Evolutionary conservation across 208 protist genomes (phyloP).

Genomic region (Borovskyia barvae): DNA sequence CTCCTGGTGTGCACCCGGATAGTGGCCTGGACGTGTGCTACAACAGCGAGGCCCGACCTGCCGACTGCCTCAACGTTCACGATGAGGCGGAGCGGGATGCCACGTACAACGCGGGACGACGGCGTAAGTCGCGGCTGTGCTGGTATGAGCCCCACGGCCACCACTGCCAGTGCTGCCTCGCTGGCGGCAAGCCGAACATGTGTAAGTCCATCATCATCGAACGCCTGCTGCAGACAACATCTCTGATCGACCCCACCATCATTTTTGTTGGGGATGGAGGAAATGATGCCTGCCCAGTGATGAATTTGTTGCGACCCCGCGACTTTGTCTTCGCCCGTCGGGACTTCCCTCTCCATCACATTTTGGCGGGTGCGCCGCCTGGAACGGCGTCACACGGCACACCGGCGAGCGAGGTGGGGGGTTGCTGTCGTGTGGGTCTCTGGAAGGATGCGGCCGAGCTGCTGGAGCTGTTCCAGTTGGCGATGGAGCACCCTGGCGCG

Average conservation of each 20-base stretch:
- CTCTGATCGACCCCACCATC: conserved; percentile 82
- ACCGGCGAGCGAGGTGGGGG: conserved; percentile 24
- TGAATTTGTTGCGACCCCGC: conserved; percentile 74
- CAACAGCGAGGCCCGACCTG: conserved; percentile 1
- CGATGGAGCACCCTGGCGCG: conserved; percentile 31
- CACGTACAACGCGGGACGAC: conserved; percentile 31
- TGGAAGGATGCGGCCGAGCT: conserved; percentile 71
- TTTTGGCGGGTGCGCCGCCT: conserved; percentile 23
- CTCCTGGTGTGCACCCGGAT: conserved; percentile 3
- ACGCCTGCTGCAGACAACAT: conserved; percentile 63
- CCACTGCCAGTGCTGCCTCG: conserved; percentile 56
- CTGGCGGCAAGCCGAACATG: conserved; percentile 69
- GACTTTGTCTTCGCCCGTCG: conserved; percentile 79
- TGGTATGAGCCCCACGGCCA: conserved; percentile 83
- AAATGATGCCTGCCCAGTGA: conserved; percentile 85
- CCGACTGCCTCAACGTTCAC: conserved; percentile 16
- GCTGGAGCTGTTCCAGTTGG: conserved; percentile 49
- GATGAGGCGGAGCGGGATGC: conserved; percentile 60
- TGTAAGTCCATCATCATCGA: conserved; percentile 84
- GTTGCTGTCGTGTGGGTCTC: conserved; percentile 75
- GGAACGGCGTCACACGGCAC: neutral
- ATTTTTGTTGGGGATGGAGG: conserved; percentile 84
- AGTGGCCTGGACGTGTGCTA: conserved; percentile 12
- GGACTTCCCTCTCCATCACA: conserved; percentile 54
- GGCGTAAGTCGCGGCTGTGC: conserved; percentile 51